These are phyloP conservation scores for Amaranthus cruentus DNA, from an alignment of 148 eudicot genomes.

Conservation along the genomic window DNA sequence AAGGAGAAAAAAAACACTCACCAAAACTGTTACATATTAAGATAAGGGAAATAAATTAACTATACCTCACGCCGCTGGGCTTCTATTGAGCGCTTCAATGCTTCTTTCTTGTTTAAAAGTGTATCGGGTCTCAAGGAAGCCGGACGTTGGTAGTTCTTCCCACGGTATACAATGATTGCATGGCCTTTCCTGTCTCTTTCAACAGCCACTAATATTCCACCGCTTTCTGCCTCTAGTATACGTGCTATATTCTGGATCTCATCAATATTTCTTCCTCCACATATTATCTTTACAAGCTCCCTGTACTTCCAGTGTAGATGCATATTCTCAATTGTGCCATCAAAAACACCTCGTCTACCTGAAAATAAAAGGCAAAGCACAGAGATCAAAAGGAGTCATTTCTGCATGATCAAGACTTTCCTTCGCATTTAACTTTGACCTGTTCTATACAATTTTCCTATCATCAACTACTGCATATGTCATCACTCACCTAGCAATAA, in stretches of 20 bases:
- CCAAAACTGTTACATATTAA: not conserved
- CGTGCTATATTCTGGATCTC: conserved; percentile 62
- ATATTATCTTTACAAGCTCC: conserved; percentile 88
- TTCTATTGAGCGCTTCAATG: conserved; percentile 72
- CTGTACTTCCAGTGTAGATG: conserved; percentile 99
- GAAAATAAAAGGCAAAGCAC: conserved; percentile 24
- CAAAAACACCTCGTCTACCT: conserved; percentile 98
- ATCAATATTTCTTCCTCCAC: conserved; percentile 62
- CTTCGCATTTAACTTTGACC: not conserved
- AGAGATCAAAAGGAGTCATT: not conserved
- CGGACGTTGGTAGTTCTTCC: conserved; percentile 85
- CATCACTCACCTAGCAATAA: conserved; percentile 67
- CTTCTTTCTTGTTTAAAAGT: conserved; percentile 82
- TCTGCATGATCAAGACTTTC: not conserved
- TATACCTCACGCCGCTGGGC: conserved; percentile 82
- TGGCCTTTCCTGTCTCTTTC: conserved; percentile 71
- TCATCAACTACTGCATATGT: conserved; percentile 6
- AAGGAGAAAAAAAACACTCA: not conserved
- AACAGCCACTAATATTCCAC: conserved; percentile 83
- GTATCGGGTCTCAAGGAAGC: conserved; percentile 72
- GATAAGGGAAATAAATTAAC: not conserved
- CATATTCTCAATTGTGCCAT: conserved; percentile 98
- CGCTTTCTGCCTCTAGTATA: conserved; percentile 86
- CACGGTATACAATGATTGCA: conserved; percentile 91
- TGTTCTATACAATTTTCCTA: not conserved